These are phyloP conservation scores for Aspergillaceae sp. DNA, from an alignment of 2,329 filamentous ascomycete species.

Conservation along the genomic window DNA sequence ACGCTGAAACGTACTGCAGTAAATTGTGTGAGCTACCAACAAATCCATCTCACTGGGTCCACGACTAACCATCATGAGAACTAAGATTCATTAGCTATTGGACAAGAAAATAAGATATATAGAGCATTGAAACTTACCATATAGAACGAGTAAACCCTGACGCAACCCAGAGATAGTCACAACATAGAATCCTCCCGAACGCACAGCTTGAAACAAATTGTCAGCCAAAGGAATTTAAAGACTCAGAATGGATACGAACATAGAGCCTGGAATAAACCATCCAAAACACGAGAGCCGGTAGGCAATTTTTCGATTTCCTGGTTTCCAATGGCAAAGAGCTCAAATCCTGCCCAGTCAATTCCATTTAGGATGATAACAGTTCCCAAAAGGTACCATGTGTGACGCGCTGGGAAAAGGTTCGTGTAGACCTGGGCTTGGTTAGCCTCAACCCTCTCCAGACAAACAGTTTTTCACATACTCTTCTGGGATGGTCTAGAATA, in stretches of 20 bases:
- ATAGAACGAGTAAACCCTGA: constrained; percentile 25
- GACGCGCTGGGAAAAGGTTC: constrained; percentile 51
- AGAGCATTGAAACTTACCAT: constrained; percentile 11
- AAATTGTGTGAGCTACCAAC: not conserved
- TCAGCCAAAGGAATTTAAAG: not conserved
- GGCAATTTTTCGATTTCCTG: constrained; percentile 46
- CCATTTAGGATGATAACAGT: constrained; percentile 54
- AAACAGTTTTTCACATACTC: constrained; percentile 11
- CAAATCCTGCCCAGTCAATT: constrained; percentile 58
- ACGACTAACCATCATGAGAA: constrained; percentile 29
- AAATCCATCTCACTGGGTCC: not conserved
- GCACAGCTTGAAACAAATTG: constrained; percentile 33
- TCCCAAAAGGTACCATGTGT: constrained; percentile 58
- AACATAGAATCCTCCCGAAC: constrained; percentile 59
- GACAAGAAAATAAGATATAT: not conserved
- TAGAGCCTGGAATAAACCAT: constrained; percentile 56
- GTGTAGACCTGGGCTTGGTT: constrained; percentile 23
- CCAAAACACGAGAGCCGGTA: constrained; percentile 48
- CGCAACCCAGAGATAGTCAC: constrained; percentile 52
- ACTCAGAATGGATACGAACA: constrained; percentile 22
- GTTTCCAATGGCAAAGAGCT: constrained; percentile 58
- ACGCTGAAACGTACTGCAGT: constrained; percentile 27
- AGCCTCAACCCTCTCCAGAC: constrained; percentile 1
- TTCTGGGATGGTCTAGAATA: constrained; percentile 27
- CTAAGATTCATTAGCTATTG: constrained; percentile 5